Conservation (phyloP, 2,329 filamentous ascomycete genomes). For the Penicillium brevicompactum region DNA sequence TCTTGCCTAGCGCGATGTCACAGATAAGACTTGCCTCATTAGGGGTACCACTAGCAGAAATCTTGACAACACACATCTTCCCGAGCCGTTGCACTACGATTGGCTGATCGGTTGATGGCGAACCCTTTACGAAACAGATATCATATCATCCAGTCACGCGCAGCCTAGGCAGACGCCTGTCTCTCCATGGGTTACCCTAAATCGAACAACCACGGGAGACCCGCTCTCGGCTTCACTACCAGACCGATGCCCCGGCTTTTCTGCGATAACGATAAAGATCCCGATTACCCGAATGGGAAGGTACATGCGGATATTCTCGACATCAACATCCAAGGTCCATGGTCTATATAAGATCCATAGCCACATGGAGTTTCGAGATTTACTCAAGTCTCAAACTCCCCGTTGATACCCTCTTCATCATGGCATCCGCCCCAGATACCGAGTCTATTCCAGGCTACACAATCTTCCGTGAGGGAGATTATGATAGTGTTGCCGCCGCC, state of each 20-base stretch:
- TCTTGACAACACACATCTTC: not conserved
- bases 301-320: slow-evolving; percentile 25
- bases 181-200: slow-evolving; percentile 22
- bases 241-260: slow-evolving; percentile 4
- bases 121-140: slow-evolving; percentile 21
- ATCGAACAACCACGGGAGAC: slow-evolving; percentile 12
- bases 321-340: slow-evolving; percentile 12
- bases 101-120: slow-evolving; percentile 12
- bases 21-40: slow-evolving; percentile 4
- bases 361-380: not conserved
- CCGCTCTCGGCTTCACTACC: slow-evolving; percentile 19
- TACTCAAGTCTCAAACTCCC: slow-evolving; percentile 14
- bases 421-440: slow-evolving; percentile 29
- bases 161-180: not conserved
- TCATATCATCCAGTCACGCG: slow-evolving; percentile 8
- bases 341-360: slow-evolving; percentile 19
- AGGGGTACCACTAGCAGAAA: not conserved
- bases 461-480: slow-evolving; percentile 30
- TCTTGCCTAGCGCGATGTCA: not conserved
- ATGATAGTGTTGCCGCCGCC: slow-evolving; percentile 28
- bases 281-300: slow-evolving; percentile 25
- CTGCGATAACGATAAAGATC: slow-evolving; percentile 5
- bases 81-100: slow-evolving; percentile 6
- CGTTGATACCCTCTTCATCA: slow-evolving; percentile 13
- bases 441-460: slow-evolving; percentile 30